Evolutionary conservation across 1,284 basidiomycete genomes (phyloP).

Genomic region (Neonothopanus nambi): DNA sequence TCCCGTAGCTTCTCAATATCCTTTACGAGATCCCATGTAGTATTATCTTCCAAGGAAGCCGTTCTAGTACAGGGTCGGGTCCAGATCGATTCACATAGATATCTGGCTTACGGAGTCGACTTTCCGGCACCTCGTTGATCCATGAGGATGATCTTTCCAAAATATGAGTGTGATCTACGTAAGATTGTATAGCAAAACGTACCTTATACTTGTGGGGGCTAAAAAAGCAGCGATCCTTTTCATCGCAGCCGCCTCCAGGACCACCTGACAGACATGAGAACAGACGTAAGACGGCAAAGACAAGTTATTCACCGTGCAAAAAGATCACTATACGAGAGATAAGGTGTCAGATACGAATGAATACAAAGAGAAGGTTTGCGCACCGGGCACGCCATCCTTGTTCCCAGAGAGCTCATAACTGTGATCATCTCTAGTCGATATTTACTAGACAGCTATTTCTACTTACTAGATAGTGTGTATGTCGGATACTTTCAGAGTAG

Average conservation of each 20-base stretch:
- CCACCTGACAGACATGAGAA: conserved; percentile 45
- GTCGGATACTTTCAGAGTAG: conserved; percentile 71
- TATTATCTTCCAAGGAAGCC: conserved; percentile 84
- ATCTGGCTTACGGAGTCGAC: conserved; percentile 66
- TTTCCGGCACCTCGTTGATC: conserved; percentile 90
- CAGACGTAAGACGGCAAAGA: neutral
- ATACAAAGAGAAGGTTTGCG: conserved; percentile 18
- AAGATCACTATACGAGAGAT: conserved; percentile 63
- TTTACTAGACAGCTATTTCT: neutral
- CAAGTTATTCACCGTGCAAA: conserved; percentile 59
- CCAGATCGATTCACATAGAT: neutral
- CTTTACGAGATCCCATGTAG: conserved; percentile 92
- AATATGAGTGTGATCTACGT: conserved; percentile 9
- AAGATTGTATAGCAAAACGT: conserved; percentile 18
- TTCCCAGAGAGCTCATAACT: conserved; percentile 86
- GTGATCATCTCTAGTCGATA: neutral
- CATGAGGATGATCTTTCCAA: conserved; percentile 68
- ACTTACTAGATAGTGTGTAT: conserved; percentile 80
- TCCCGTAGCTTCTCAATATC: conserved; percentile 85
- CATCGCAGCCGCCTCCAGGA: conserved; percentile 72
- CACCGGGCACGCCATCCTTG: conserved; percentile 73
- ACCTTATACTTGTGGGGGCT: conserved; percentile 84
- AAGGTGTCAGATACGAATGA: conserved; percentile 1
- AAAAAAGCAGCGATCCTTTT: conserved; percentile 76
- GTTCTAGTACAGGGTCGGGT: conserved; percentile 39